Evolutionary conservation across 2,329 filamentous ascomycete genomes (phyloP).

Genomic region (Myrmaecium sp.): DNA sequence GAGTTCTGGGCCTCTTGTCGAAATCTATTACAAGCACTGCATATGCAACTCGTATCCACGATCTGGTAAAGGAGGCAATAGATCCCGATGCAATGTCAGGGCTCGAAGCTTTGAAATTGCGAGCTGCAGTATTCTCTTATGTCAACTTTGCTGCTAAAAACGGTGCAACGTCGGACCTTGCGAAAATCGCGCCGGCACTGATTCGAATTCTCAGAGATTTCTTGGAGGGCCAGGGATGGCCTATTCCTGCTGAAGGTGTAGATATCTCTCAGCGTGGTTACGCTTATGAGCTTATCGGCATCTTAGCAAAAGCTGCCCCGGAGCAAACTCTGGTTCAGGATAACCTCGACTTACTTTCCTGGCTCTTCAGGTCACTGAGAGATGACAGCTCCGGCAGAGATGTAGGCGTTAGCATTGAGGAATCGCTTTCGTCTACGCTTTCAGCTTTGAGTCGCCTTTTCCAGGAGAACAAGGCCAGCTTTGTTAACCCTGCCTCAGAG

Average conservation of each 20-base stretch:
- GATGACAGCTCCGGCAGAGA: conserved; percentile 59
- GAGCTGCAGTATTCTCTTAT: conserved; percentile 69
- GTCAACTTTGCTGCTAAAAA: conserved; percentile 74
- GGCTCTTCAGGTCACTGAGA: conserved; percentile 70
- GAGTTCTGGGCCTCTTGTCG: conserved; percentile 57
- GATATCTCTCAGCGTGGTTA: conserved; percentile 54
- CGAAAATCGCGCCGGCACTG: conserved; percentile 48
- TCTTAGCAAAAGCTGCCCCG: conserved; percentile 52
- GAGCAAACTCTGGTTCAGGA: conserved; percentile 35
- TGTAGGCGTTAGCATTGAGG: conserved; percentile 75
- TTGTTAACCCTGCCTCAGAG: conserved; percentile 29
- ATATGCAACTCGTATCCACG: conserved; percentile 50
- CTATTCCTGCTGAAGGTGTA: conserved; percentile 37
- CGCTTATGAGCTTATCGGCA: conserved; percentile 81
- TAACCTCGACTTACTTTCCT: conserved; percentile 43
- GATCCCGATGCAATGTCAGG: conserved; percentile 25
- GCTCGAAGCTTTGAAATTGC: conserved; percentile 56
- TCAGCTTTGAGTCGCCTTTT: conserved; percentile 35
- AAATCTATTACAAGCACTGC: conserved; percentile 61
- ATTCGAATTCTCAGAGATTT: conserved; percentile 55
- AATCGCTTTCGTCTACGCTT: conserved; percentile 66
- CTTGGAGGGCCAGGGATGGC: conserved; percentile 72
- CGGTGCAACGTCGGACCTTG: conserved; percentile 43
- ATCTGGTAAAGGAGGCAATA: conserved; percentile 43
- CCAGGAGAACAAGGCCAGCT: no score